These are phyloP conservation scores for Mucor piriformis DNA, from an alignment of 371 early-diverging fungal species.

Conservation along the genomic window DNA sequence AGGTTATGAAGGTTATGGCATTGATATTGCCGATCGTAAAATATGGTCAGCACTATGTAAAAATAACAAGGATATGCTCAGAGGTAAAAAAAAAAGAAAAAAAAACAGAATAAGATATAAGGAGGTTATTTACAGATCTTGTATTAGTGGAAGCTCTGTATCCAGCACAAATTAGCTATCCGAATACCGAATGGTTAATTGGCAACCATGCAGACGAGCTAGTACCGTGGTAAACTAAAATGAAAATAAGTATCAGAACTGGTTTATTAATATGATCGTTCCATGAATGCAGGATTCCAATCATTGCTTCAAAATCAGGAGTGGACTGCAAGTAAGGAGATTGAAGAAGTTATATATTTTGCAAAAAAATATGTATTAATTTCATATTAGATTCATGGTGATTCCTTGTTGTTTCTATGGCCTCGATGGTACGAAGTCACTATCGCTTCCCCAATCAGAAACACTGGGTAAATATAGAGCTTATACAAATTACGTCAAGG, in stretches of 20 bases:
- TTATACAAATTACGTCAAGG: constrained; percentile 68
- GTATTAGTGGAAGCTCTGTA: constrained; percentile 60
- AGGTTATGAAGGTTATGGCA: constrained; percentile 78
- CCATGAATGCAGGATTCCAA: constrained; percentile 60
- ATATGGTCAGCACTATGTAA: constrained; percentile 66
- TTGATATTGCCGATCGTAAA: constrained; percentile 79
- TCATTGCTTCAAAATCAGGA: constrained; percentile 71
- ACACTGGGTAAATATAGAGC: constrained; percentile 72
- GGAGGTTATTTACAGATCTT: background rate
- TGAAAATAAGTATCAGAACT: background rate
- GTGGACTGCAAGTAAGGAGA: constrained; percentile 56
- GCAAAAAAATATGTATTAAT: background rate
- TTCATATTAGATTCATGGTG: constrained; percentile 63
- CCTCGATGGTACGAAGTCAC: constrained; percentile 64
- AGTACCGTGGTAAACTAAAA: constrained; percentile 73
- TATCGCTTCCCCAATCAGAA: constrained; percentile 39
- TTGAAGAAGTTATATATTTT: background rate
- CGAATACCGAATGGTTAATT: constrained; percentile 78
- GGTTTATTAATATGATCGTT: constrained; percentile 5
- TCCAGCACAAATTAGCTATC: constrained; percentile 54
- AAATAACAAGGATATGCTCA: constrained; percentile 32
- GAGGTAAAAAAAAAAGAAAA: constrained; percentile 28
- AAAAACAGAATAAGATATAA: background rate
- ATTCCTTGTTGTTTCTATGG: constrained; percentile 87
- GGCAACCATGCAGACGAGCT: constrained; percentile 94